These are phyloP conservation scores for Nicotiana obtusifolia DNA, from an alignment of 257 asterid genomes.

Conservation along the genomic window DNA sequence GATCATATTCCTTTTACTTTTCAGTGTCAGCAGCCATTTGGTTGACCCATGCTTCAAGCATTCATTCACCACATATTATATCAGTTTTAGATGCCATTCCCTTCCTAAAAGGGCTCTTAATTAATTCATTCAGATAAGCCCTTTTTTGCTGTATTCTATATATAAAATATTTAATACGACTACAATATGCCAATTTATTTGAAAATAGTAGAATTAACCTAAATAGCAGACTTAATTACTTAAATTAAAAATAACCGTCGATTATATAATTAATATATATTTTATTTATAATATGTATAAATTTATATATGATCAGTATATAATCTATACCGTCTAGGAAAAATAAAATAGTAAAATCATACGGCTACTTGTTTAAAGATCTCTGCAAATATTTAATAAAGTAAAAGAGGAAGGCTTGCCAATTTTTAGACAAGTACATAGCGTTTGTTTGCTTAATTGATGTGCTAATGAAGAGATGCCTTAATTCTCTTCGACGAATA, in stretches of 20 bases:
- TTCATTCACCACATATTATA: background rate
- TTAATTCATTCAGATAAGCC: background rate
- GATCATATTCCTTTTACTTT: constrained; percentile 22
- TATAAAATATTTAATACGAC: background rate
- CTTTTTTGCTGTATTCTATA: background rate
- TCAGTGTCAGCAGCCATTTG: constrained; percentile 37
- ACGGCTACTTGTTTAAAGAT: too few species aligned
- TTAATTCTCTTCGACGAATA: constrained; percentile 33
- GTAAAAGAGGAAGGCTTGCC: background rate
- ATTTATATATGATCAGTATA: too few species aligned
- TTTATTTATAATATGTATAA: too few species aligned
- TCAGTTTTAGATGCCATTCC: constrained; percentile 39
- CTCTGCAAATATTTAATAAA: background rate
- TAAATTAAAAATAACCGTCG: too few species aligned
- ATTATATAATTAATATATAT: too few species aligned
- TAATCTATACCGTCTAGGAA: too few species aligned
- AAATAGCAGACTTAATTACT: too few species aligned
- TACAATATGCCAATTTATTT: too few species aligned
- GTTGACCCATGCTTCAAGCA: constrained; percentile 26
- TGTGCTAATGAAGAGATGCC: constrained; percentile 46
- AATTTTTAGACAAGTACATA: background rate
- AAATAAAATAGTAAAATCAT: too few species aligned
- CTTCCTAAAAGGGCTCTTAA: constrained; percentile 14
- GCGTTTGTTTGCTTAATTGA: constrained; percentile 10
- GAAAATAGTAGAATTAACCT: too few species aligned